Conservation (phyloP, 495 filamentous ascomycete genomes). For the Daldinia bambusicola region DNA sequence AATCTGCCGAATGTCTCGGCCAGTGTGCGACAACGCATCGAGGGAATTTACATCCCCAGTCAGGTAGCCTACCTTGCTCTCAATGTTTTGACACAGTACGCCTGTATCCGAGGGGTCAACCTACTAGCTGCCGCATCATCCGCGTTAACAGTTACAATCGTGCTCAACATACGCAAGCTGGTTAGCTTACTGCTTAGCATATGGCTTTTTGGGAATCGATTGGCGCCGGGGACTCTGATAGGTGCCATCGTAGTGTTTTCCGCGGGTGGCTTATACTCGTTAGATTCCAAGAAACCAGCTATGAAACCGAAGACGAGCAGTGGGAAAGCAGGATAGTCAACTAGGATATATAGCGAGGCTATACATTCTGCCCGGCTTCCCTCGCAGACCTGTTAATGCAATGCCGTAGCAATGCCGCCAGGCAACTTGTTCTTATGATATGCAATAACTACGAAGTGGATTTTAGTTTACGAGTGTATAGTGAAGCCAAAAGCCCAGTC, state of each 20-base stretch:
- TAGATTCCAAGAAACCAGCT: constrained; percentile 65
- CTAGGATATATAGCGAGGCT: not conserved
- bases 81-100: constrained; percentile 92
- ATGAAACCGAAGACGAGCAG: constrained; percentile 37
- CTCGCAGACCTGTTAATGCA: constrained; percentile 11
- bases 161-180: constrained; percentile 95
- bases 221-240: constrained; percentile 77
- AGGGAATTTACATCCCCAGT: constrained; percentile 66
- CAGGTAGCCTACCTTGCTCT: constrained; percentile 76
- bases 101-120: constrained; percentile 95
- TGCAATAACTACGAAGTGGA: not conserved
- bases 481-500: not conserved
- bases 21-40: constrained; percentile 45
- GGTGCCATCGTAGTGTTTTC: constrained; percentile 88
- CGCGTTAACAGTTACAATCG: constrained; percentile 93
- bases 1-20: constrained; percentile 46
- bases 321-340: constrained; percentile 39
- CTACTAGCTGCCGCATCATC: constrained; percentile 84
- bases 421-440: constrained; percentile 1
- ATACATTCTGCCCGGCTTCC: not conserved
- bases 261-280: constrained; percentile 87
- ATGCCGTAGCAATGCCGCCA: not conserved
- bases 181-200: constrained; percentile 90
- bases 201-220: constrained; percentile 87
- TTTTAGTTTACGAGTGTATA: not conserved